Evolutionary conservation across 176 grass and related monocot species (phyloP).

Genomic region (Aegilops tauschii): DNA sequence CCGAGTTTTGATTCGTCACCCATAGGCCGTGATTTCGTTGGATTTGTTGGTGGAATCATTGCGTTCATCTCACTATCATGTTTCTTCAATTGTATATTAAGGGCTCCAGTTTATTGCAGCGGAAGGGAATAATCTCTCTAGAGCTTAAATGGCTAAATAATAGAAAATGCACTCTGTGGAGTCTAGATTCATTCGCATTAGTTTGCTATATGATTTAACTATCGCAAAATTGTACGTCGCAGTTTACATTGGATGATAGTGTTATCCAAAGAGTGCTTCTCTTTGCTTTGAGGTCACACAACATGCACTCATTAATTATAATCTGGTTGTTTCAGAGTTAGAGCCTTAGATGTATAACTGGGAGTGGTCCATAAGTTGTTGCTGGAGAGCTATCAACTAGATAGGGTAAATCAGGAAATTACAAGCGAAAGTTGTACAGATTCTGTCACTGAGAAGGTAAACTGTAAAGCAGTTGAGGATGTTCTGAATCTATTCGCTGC

Average conservation of each 20-base stretch:
- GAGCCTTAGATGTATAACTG: background rate
- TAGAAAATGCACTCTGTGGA: background rate
- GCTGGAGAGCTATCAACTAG: background rate
- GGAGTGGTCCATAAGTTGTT: background rate
- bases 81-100: conserved; percentile 2
- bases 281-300: background rate
- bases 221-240: background rate
- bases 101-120: background rate
- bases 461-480: background rate
- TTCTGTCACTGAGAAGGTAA: background rate
- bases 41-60: background rate
- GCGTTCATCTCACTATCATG: background rate
- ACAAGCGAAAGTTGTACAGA: background rate
- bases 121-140: background rate
- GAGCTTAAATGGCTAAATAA: background rate
- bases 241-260: background rate
- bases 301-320: background rate
- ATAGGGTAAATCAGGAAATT: conserved; percentile 7
- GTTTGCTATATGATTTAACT: background rate
- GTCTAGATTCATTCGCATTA: background rate
- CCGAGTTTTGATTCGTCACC: background rate
- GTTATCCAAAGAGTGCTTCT: background rate
- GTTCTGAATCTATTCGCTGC: background rate
- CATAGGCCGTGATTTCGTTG: background rate
- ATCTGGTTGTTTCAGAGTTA: background rate